Percentiles rank a stretch among this genome's conserved stretches.
Conservation (phyloP, 805 yeast species). For the Wickerhamomyces mucosus region DNA sequence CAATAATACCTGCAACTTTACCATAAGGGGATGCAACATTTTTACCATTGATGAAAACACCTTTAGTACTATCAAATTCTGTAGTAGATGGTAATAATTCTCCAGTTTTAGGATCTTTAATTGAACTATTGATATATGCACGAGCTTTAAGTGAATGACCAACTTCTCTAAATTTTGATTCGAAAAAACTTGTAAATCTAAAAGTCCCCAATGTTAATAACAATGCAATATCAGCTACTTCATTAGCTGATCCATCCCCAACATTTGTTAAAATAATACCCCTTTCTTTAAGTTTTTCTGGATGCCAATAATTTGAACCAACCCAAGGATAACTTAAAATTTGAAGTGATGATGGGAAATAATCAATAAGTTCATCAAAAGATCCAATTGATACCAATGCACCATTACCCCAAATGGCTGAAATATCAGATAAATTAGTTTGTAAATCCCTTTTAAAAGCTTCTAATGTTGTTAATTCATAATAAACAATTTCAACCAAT, state of each 20-base stretch:
- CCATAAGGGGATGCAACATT: constrained; percentile 43
- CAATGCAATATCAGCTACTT: constrained; percentile 68
- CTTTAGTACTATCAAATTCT: constrained; percentile 28
- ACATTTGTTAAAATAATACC: constrained; percentile 53
- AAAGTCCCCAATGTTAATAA: constrained; percentile 49
- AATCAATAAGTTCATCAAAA: constrained; percentile 32
- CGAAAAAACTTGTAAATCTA: constrained; percentile 44
- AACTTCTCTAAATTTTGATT: constrained; percentile 28
- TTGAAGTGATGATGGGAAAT: constrained; percentile 37
- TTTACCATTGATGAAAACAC: constrained; percentile 37
- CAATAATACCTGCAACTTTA: constrained; percentile 54
- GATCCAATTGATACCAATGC: constrained; percentile 35
- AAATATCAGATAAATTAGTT: constrained; percentile 29
- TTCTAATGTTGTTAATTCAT: constrained; percentile 30
- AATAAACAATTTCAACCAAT: constrained; percentile 29
- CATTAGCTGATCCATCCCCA: constrained; percentile 47
- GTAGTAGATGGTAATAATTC: constrained; percentile 20
- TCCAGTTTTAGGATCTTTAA: constrained; percentile 25
- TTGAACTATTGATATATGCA: constrained; percentile 23
- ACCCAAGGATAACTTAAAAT: constrained; percentile 50
- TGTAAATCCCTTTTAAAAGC: constrained; percentile 32
- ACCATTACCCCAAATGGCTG: constrained; percentile 49
- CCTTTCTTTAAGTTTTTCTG: constrained; percentile 30
- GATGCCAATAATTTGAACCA: constrained; percentile 48
- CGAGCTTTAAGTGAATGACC: constrained; percentile 40